Percentiles rank a stretch among this genome's conserved stretches.
Conservation (phyloP, 352 stramenopile genomes). For the Globisporangium polare region DNA sequence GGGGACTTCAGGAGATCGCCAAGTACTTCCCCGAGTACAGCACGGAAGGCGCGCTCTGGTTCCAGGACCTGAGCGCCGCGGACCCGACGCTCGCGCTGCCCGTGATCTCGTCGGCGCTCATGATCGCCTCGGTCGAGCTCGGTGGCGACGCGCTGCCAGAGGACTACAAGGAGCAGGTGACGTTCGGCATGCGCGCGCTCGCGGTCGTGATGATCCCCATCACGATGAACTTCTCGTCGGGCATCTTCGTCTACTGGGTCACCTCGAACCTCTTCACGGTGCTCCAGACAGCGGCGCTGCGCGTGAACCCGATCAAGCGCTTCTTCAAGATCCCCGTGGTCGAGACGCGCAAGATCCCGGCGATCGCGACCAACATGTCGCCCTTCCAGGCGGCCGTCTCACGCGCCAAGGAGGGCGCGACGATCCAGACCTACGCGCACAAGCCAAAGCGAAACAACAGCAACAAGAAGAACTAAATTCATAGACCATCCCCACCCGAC, state of each 20-base stretch:
- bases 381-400: constrained; percentile 72
- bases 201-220: constrained; percentile 69
- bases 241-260: constrained; percentile 87
- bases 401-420: constrained; percentile 60
- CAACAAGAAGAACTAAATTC: constrained; percentile 43
- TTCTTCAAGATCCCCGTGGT: constrained; percentile 47
- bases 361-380: constrained; percentile 32
- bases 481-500: constrained; percentile 2
- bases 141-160: constrained; percentile 54
- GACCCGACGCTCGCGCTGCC: constrained; percentile 78
- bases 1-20: constrained; percentile 71
- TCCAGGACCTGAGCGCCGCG: constrained; percentile 67
- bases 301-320: constrained; percentile 50
- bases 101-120: constrained; percentile 72
- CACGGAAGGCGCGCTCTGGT: constrained; percentile 76
- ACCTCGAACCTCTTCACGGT: constrained; percentile 81
- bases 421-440: constrained; percentile 68
- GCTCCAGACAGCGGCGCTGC: constrained; percentile 52
- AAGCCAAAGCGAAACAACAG: constrained; percentile 35
- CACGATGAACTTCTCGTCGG: constrained; percentile 82
- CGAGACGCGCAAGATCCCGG: constrained; percentile 34
- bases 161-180: constrained; percentile 70
- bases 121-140: constrained; percentile 75
- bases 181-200: constrained; percentile 75
- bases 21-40: constrained; percentile 80